Base-by-base conservation (phyloP, 768 basidiomycete species). In the Leccinum boreale region DNA sequence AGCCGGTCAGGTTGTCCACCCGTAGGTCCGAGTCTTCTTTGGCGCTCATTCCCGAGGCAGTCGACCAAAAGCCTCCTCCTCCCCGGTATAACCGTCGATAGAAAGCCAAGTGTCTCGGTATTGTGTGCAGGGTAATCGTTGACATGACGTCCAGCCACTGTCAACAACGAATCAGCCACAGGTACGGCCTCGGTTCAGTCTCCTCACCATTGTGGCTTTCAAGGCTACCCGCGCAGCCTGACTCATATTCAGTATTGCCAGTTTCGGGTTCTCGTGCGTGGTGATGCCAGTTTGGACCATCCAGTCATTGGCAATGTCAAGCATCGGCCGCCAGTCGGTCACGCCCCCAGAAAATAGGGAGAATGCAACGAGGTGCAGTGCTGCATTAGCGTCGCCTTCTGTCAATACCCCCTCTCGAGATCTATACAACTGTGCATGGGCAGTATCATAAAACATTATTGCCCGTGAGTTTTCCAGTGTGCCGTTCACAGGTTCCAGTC, bases 81-180 rank as follows among this genome's bases (percentile, higher is more conserved):
- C 79, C 78, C 12, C 81, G 81, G 59, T 91, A 81, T 46, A 93
- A 74, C 21, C 81, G 81, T 64, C 84, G 83, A 74, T 89, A 89
- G 49, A 92, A 77, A 24, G 74, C 68, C 50, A 88, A 72, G 69
- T 85, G 89, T 61, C 81, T 85, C 29, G 90, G 87, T 19, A 85
- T 78, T 52, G 82, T 81, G 63, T 77, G 74, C 58, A 80, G 68
- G 23, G 84, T 85, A 53, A 90, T 70, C 62, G 84, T 85, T 52
- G 89, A 80, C 70, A 91, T 83, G 61, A 89, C 81, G 69, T 93
- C 91, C 53, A 89, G 75, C 85, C 88, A 92, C 90, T 92, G 66
- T 59, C 58, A 33, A 57, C 39, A 64, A 58, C 55, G 56, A 56
- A 56, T 70, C 56, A 69, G 56, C 36, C 3, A 53, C 50, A 17